Percentiles rank a stretch among this genome's conserved stretches.
Conservation (phyloP, 2,329 filamentous ascomycete genomes). For the Pyrenophora graminea region DNA sequence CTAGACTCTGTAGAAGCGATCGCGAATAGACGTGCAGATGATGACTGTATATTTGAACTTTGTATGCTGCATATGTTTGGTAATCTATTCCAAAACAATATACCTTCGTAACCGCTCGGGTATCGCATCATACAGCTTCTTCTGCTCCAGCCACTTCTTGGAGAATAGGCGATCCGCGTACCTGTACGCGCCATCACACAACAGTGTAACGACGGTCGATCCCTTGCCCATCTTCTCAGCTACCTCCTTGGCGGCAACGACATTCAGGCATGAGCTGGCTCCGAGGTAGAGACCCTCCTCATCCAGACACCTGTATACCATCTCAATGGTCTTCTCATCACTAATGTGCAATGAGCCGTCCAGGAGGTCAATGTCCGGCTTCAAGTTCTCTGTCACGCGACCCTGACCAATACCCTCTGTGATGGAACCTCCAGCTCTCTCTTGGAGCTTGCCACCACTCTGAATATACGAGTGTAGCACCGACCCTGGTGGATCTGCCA, state of each 20-base stretch:
- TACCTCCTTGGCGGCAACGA: slow-evolving; percentile 92
- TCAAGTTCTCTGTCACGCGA: slow-evolving; percentile 91
- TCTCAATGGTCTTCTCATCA: slow-evolving; percentile 94
- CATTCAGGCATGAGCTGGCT: slow-evolving; percentile 90
- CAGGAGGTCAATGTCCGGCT: slow-evolving; percentile 79
- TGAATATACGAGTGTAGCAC: slow-evolving; percentile 91
- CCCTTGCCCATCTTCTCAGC: slow-evolving; percentile 87
- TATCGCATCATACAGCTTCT: slow-evolving; percentile 79
- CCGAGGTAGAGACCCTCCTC: slow-evolving; percentile 96
- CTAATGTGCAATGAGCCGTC: slow-evolving; percentile 84
- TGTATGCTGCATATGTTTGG: slow-evolving; percentile 1
- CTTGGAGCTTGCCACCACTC: slow-evolving; percentile 80
- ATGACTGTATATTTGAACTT: slow-evolving; percentile 4
- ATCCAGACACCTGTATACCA: slow-evolving; percentile 95
- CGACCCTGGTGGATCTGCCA: slow-evolving; percentile 91
- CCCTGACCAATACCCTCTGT: slow-evolving; percentile 98
- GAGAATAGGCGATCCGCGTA: slow-evolving; percentile 96
- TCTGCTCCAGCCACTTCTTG: slow-evolving; percentile 83
- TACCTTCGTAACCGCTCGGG: slow-evolving; percentile 89
- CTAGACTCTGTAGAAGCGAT: slow-evolving; percentile 2
- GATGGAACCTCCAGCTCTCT: slow-evolving; percentile 83
- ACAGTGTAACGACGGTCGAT: slow-evolving; percentile 87
- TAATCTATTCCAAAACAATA: slow-evolving; percentile 76
- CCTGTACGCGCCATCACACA: slow-evolving; percentile 95
- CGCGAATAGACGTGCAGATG: slow-evolving; percentile 6